Evolutionary conservation across 192 early-diverging fungal genomes (phyloP), one percentile per base, ranked within the genome.

Genomic region (Phycomyces nitens): DNA sequence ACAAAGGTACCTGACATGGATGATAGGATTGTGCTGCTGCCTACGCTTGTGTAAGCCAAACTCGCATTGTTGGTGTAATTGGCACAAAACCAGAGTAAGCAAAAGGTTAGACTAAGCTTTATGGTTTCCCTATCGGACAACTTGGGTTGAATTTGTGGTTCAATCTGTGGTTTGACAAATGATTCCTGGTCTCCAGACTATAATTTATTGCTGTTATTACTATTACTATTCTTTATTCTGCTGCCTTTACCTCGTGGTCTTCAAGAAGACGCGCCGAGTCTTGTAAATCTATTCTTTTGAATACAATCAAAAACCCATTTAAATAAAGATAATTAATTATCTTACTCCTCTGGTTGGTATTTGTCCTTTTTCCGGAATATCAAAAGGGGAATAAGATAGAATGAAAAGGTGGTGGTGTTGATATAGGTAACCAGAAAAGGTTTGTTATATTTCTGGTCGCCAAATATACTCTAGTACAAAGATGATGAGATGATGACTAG

Each of bases 361-460:
- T 50, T 29, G 3, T 57, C 53, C 18, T 64, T 44, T 47, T 51
- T 49, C 40, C 59, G 49, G 22, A 40, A 60, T 43, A 75, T 68
- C 7, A 79, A 24, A 27, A 73, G 62, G 0, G 72, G 75, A 9
- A 85, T 43, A 11, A 93, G 77, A 44, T 93, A 91, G 3, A 93
- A 58, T 18, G 88, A 86, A 71, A 93, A 91, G 0, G 88, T 80
- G 3, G 84, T 78, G 0, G 89, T 91, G 75, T 88, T 91, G 43
- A 89, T 44, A 73, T 89, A 93, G 11, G 91, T 93, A 29, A 93
- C 79, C 27, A 90, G 78, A 65, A 91, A 90, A 3, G 91, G 89
- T 49, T 82, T 86, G 73, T 86, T 84, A 75, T 82, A 93, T 20
- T 82, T 68, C 55, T 83, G 78, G 42, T 87, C 80, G 47, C 74